A percentile compares a stretch with the other conserved stretches of the same genome.
phyloP scores from a whole-genome alignment of 345 rosid species.

The Streptanthus diversifolius region DNA sequence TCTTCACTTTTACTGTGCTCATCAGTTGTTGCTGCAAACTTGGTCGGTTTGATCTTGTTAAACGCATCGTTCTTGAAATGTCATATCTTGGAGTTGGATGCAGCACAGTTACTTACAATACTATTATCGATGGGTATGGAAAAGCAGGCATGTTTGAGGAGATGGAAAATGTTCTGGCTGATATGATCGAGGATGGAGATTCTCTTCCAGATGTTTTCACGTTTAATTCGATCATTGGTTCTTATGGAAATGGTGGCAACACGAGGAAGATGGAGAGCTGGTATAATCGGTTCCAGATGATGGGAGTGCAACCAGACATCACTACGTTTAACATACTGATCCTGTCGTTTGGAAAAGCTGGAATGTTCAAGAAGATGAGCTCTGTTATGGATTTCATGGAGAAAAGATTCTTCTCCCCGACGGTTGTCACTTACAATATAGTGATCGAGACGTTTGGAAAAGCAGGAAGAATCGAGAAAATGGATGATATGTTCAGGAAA shows the following conservation, averaged over 20 bases:
- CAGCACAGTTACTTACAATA: slow-evolving; percentile 63
- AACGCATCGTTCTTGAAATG: slow-evolving; percentile 63
- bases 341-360: slow-evolving; percentile 60
- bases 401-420: slow-evolving; percentile 53
- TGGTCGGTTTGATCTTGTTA: slow-evolving; percentile 49
- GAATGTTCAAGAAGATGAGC: slow-evolving; percentile 57
- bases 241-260: slow-evolving; percentile 57
- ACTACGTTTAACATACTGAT: slow-evolving; percentile 70
- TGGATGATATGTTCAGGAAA: slow-evolving; percentile 62
- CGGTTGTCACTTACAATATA: slow-evolving; percentile 57
- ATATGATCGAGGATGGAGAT: slow-evolving; percentile 64
- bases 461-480: slow-evolving; percentile 50
- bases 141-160: slow-evolving; percentile 64
- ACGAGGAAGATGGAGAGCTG: slow-evolving; percentile 70
- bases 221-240: slow-evolving; percentile 60
- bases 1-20: slow-evolving; percentile 63
- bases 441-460: slow-evolving; percentile 70
- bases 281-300: slow-evolving; percentile 70
- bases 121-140: slow-evolving; percentile 72
- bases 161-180: slow-evolving; percentile 59
- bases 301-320: slow-evolving; percentile 65
- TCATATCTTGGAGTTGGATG: slow-evolving; percentile 57
- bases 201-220: slow-evolving; percentile 71
- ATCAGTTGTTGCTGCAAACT: slow-evolving; percentile 53
- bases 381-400: slow-evolving; percentile 67